Conservation (phyloP, 768 basidiomycete species). For the Dioszegia hungarica region DNA sequence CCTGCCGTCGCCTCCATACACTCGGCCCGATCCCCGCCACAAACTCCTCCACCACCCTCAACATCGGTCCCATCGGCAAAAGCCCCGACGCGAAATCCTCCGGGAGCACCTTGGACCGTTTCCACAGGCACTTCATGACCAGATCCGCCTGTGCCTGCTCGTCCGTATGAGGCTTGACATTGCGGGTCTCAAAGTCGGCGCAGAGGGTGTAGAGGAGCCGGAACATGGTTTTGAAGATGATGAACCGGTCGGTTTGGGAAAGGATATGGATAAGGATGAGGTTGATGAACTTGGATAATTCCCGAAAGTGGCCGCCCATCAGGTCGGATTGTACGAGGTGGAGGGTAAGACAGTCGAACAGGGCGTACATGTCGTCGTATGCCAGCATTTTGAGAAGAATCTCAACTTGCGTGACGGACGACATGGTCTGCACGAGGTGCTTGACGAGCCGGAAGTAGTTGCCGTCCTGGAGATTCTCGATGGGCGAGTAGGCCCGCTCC, state of each 20-base stretch:
- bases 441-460: constrained; percentile 91
- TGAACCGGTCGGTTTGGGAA: constrained; percentile 81
- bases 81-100: constrained; percentile 76
- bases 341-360: constrained; percentile 87
- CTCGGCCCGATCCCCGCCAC: constrained; percentile 88
- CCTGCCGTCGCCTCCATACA: constrained; percentile 88
- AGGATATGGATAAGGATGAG: constrained; percentile 94
- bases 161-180: constrained; percentile 65
- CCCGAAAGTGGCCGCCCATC: constrained; percentile 74
- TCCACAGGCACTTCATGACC: constrained; percentile 95
- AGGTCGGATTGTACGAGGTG: constrained; percentile 92
- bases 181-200: constrained; percentile 43
- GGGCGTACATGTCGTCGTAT: constrained; percentile 71
- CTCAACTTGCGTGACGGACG: constrained; percentile 86
- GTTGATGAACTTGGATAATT: constrained; percentile 93
- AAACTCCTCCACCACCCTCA: constrained; percentile 90
- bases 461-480: constrained; percentile 65
- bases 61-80: constrained; percentile 79
- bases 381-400: constrained; percentile 82
- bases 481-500: constrained; percentile 82
- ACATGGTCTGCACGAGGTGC: constrained; percentile 92
- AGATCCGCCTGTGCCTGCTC: constrained; percentile 87
- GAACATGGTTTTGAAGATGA: constrained; percentile 70
- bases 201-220: constrained; percentile 73
- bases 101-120: constrained; percentile 87